phyloP scores from a whole-genome alignment of 208 protist species.

The Willaertia magna region DNA sequence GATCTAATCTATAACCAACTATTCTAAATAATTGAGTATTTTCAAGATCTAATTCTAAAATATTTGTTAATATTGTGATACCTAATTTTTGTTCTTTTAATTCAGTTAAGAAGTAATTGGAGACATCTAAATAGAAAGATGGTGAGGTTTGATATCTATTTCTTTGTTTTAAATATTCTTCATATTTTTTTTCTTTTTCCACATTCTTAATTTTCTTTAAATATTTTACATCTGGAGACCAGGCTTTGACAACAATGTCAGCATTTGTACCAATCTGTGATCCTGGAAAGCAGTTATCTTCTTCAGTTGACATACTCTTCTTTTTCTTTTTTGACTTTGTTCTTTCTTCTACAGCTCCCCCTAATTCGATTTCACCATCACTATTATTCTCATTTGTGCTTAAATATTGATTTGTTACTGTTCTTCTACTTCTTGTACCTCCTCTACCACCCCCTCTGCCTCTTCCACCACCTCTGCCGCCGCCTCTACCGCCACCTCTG shows the following conservation, averaged over 20 bases:
- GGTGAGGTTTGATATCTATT: neutral
- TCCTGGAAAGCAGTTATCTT: no score
- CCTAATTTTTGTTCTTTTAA: neutral
- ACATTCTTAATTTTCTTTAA: neutral
- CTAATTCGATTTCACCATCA: no score
- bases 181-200: neutral
- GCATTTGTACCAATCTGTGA: neutral
- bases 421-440: neutral
- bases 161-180: slow-evolving; percentile 9
- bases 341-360: neutral
- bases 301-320: neutral
- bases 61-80: slow-evolving; percentile 16
- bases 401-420: neutral
- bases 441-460: no score
- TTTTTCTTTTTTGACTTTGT: neutral
- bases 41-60: slow-evolving; percentile 16
- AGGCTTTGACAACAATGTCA: neutral
- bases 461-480: no score
- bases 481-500: no score
- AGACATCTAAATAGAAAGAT: slow-evolving; percentile 18
- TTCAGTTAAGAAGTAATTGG: neutral
- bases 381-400: no score
- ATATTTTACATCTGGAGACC: neutral
- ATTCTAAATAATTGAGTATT: slow-evolving; percentile 18
- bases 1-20: slow-evolving; percentile 18